A percentile compares a stretch with the other conserved stretches of the same genome.
Evolutionary conservation across 2,329 filamentous ascomycete species (phyloP).

Genomic region (Fonsecaea nubica): DNA sequence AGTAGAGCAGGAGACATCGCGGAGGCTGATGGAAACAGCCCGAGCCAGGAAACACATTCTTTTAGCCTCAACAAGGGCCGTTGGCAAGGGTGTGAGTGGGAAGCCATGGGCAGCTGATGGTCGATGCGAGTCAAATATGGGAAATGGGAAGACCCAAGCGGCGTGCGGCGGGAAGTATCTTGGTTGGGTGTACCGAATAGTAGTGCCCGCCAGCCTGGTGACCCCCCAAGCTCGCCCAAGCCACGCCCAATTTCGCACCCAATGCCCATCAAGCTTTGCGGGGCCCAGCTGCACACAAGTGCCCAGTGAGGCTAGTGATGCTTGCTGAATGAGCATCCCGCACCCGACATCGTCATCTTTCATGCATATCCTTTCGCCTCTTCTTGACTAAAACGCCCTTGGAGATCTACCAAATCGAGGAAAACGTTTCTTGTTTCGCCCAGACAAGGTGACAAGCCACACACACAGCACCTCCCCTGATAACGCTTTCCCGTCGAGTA

Average conservation of each 20-base stretch:
- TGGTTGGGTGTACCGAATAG: neutral
- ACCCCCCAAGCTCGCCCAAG: neutral
- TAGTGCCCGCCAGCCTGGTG: too few relatives aligned
- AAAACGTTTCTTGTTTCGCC: too few relatives aligned
- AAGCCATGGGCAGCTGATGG: constrained; percentile 8
- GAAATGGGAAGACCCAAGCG: neutral
- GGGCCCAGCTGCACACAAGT: neutral
- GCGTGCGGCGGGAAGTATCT: neutral
- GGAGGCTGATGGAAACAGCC: constrained; percentile 1
- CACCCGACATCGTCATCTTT: neutral
- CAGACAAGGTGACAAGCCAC: neutral
- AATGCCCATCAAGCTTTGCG: neutral
- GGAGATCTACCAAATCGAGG: neutral
- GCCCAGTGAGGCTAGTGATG: neutral
- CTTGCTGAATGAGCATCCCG: constrained; percentile 5
- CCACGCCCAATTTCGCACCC: neutral
- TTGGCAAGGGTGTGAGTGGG: neutral
- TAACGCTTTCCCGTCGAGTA: neutral
- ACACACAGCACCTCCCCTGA: neutral
- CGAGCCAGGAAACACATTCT: constrained; percentile 6
- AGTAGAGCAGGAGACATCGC: constrained; percentile 6
- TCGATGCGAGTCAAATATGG: neutral
- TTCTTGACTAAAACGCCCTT: neutral
- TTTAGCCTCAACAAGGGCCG: constrained; percentile 15
- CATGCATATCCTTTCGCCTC: neutral